Percentiles rank a stretch among this genome's conserved stretches.
Evolutionary conservation across 2,329 filamentous ascomycete genomes (phyloP).

Genomic region (Cordyceps tenuipes): DNA sequence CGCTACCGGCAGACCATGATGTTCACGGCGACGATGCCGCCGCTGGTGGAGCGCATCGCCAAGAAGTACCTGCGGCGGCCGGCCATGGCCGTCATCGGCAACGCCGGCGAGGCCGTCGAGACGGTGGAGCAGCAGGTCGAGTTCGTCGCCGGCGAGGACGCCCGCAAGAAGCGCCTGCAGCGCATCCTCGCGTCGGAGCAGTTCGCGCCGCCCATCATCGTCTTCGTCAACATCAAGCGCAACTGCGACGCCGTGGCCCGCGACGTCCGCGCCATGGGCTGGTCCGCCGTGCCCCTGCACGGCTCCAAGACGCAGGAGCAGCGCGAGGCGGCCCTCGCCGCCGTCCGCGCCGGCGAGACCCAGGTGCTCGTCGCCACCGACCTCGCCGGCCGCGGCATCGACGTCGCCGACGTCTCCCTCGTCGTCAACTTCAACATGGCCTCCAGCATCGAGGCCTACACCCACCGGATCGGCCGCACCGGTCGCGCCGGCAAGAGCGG

Average conservation of each 20-base stretch:
- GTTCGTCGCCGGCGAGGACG: conserved; percentile 83
- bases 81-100: conserved; percentile 90
- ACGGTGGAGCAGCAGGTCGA: conserved; percentile 97
- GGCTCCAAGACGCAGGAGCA: conserved; percentile 97
- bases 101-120: conserved; percentile 89
- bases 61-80: conserved; percentile 90
- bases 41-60: conserved; percentile 88
- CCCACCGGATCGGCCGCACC: conserved; percentile 91
- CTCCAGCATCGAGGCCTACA: conserved; percentile 84
- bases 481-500: conserved; percentile 96
- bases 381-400: conserved; percentile 92
- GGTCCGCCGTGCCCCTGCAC: conserved; percentile 82
- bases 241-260: conserved; percentile 94
- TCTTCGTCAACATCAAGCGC: conserved; percentile 99
- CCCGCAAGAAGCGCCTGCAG: conserved; percentile 88
- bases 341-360: conserved; percentile 70
- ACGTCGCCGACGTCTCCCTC: conserved; percentile 86
- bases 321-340: conserved; percentile 82
- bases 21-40: conserved; percentile 98
- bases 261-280: conserved; percentile 91
- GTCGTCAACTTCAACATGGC: conserved; percentile 99
- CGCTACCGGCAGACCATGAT: conserved; percentile 98
- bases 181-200: conserved; percentile 77
- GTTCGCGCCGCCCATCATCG: conserved; percentile 86
- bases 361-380: conserved; percentile 94